Base-by-base conservation (phyloP, 257 asterid species). In the Eustoma russellianum region DNA sequence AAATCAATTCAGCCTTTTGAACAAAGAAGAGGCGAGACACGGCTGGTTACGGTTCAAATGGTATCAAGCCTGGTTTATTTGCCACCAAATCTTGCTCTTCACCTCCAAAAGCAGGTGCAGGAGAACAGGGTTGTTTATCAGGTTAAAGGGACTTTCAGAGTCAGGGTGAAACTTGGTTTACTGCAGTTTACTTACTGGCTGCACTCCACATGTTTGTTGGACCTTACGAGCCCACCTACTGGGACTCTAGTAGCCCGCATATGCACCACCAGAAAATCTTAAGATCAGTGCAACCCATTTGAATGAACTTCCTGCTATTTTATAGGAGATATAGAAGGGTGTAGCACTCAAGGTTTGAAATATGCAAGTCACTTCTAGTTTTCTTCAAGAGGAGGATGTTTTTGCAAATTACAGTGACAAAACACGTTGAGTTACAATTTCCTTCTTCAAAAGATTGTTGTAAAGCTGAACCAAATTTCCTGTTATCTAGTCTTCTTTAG, bases 191-290 rank as follows among this genome's bases (percentile, higher is more conserved):
- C 91, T 17, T 91, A 91, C 54, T 78, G 88, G 95, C 52, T 86
- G 70, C 83, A 77, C 44, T 73, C 82, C 45, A 73, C 69, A 6
- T 91, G 98, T 68, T 79, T 65, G 33, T 41, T 91, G 70, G 96
- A 84, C 70, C 81, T 91, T 77, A 82, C 94, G 34, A 71, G 85
- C 68, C 98, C 98, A 7, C 98, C 96, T 0, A 74, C 64, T 14
- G 83, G 98, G 5, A 57, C 70, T 15, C 72, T 86, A 65, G 55
- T 83, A 24, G 58, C 83, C 0, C 85, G 72, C 48, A 77, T 53
- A 58, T 91, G 98, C 83, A 82, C 57, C 56, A 81, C 90, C n/a
- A 86, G 78, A 74, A 78, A 78, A 69, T 89, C 70, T 71, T 53
- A 24, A 51, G 24, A 57, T 15, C 52, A 41, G 15, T 45, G 38